Base-by-base conservation (phyloP, 2,329 filamentous ascomycete genomes). In the Diaporthe destruens region DNA sequence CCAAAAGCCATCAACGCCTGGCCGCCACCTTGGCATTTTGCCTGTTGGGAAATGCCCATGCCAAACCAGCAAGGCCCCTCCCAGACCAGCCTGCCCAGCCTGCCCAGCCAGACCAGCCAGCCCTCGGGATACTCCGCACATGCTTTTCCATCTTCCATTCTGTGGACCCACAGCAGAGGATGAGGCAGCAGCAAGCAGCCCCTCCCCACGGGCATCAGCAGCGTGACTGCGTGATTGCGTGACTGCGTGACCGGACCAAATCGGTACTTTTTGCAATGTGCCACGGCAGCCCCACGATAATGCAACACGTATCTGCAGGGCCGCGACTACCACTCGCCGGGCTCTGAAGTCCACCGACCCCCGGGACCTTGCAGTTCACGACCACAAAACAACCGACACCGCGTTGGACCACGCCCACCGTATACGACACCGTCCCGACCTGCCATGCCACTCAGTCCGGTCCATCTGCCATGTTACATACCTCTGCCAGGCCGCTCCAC, bases 331-430 rank as follows among this genome's bases (percentile, higher is more conserved):
- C 39, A 67, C 29, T 36, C 54, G 44, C 55, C 53, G 32, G 57
- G 25, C 47, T 65, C 55, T 47, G 47, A 61, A 55, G 16, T 11
- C 54, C 47, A 73, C 72, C 61, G 55, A 69, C 71, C 72, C 66
- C 55, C 72, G 72, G 69, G 72, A 55, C 72, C 72, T 73, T 73
- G 72, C 72, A 73, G 61, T 39, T 68, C 63, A 61, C 69, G 47
- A 68, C 65, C 69, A 68, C 69, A 69, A 42, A 42, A 29, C 61
- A 65, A 34, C 29, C 36, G 11, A 32, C 44, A 51, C 47, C 29
- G 44, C 44, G 29, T 65, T n/a, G 16, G 42, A 20, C 20, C 42
- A 49, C 36, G 36, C 25, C 29, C 59, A 65, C 29, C 25, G n/a
- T 65, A 51, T 65, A 49, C 59, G 59, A 34, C 59, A 34, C 59